Evolutionary conservation across 306 rosid species (phyloP).

Genomic region (Malus fusca): DNA sequence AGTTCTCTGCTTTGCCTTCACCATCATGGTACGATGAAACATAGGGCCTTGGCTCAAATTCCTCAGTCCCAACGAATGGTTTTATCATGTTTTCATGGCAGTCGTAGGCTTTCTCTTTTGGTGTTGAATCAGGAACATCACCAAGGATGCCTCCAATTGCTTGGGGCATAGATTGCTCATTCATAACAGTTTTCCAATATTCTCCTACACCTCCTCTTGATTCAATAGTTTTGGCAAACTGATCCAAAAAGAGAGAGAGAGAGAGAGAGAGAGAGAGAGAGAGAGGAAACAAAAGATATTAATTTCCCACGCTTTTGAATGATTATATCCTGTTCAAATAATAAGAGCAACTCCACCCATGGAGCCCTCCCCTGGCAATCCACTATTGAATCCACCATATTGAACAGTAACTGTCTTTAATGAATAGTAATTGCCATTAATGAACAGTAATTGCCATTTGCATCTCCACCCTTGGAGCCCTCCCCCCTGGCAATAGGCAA

Average conservation of each 20-base stretch:
- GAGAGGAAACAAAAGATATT: neutral
- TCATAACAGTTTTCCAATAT: neutral
- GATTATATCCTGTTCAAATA: neutral
- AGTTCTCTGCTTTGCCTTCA: neutral
- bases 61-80: neutral
- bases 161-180: slow-evolving; percentile 8
- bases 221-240: neutral
- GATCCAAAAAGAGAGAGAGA: neutral
- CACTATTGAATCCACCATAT: too few species aligned
- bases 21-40: neutral
- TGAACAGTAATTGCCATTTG: too few species aligned
- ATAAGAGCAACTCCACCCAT: too few species aligned
- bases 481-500: too few species aligned
- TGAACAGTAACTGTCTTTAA: too few species aligned
- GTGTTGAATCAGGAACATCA: neutral
- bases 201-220: slow-evolving; percentile 7
- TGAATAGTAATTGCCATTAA: too few species aligned
- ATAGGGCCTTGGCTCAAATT: slow-evolving; percentile 18
- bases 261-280: neutral
- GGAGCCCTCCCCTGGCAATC: too few species aligned
- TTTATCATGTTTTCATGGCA: slow-evolving; percentile 1
- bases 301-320: neutral
- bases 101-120: neutral
- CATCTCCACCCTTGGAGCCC: too few species aligned
- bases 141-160: slow-evolving; percentile 12